These are phyloP conservation scores for Phytopythium chamaehyphon DNA, from an alignment of 352 stramenopile genomes.

Conservation along the genomic window DNA sequence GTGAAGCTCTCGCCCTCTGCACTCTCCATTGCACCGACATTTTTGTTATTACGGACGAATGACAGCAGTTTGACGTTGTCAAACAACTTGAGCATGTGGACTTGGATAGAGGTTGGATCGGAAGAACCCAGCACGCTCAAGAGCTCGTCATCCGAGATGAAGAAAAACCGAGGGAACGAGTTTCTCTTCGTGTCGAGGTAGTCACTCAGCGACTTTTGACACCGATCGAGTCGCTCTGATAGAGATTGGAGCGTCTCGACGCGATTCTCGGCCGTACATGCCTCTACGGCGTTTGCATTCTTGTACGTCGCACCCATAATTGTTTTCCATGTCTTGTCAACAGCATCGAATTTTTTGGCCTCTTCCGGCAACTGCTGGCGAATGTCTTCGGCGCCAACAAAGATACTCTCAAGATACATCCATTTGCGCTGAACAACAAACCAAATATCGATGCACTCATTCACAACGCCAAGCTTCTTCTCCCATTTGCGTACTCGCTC, in stretches of 20 bases:
- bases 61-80: conserved; percentile 92
- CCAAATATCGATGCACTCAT: conserved; percentile 91
- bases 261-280: conserved; percentile 84
- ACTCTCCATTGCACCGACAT: conserved; percentile 89
- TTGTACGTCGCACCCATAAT: conserved; percentile 92
- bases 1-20: conserved; percentile 88
- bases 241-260: conserved; percentile 87
- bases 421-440: conserved; percentile 93
- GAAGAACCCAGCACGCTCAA: conserved; percentile 89
- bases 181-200: conserved; percentile 91
- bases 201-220: conserved; percentile 88
- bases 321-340: conserved; percentile 91
- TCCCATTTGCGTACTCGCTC: conserved; percentile 92
- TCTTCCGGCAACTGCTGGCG: conserved; percentile 91
- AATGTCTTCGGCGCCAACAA: conserved; percentile 92
- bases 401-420: conserved; percentile 96
- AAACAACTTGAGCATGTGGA: conserved; percentile 95
- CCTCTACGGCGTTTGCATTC: conserved; percentile 89
- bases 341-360: conserved; percentile 92
- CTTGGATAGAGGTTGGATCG: conserved; percentile 90
- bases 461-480: conserved; percentile 86
- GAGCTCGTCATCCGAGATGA: conserved; percentile 93
- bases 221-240: conserved; percentile 87
- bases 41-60: conserved; percentile 89
- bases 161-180: conserved; percentile 92